phyloP scores from a whole-genome alignment of 163 green algal genomes.

The Picocystis sp. region DNA sequence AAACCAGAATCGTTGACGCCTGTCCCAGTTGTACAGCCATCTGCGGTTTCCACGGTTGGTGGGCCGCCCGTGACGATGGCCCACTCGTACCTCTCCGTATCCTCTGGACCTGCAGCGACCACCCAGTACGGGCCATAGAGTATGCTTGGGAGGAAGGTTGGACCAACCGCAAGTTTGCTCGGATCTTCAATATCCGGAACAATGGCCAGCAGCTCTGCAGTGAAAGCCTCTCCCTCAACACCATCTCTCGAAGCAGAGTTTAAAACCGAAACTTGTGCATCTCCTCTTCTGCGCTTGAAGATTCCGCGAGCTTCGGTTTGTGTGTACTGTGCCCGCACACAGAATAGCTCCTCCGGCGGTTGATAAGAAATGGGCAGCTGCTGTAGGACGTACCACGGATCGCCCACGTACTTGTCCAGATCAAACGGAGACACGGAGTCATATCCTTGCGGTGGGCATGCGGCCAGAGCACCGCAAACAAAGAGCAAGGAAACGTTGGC shows the following conservation, averaged over 20 bases:
- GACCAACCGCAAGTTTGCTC: conserved; percentile 8
- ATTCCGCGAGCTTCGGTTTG: neutral
- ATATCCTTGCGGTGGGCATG: no score
- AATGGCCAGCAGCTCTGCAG: neutral
- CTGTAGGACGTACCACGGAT: conserved; percentile 12
- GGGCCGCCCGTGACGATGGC: conserved; percentile 8
- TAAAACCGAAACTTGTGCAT: no score
- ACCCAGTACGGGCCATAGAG: conserved; percentile 14
- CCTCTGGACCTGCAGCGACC: conserved; percentile 4
- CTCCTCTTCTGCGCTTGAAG: no score
- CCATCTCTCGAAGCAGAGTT: no score
- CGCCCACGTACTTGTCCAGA: neutral
- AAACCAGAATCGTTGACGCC: conserved; percentile 5
- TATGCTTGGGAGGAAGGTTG: conserved; percentile 6
- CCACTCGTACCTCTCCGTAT: neutral
- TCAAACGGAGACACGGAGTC: no score
- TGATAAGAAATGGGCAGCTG: conserved; percentile 9
- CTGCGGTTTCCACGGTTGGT: conserved; percentile 3
- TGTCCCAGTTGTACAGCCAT: neutral
- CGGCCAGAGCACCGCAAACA: no score
- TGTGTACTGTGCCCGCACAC: conserved; percentile 9
- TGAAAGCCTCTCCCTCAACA: no score
- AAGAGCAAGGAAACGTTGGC: no score
- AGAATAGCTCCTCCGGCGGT: conserved; percentile 8
- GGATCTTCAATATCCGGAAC: neutral